A percentile compares a stretch with the other conserved stretches of the same genome.
These are phyloP conservation scores for Corymbia citriodora DNA, from an alignment of 441 rosid genomes.

Conservation along the genomic window DNA sequence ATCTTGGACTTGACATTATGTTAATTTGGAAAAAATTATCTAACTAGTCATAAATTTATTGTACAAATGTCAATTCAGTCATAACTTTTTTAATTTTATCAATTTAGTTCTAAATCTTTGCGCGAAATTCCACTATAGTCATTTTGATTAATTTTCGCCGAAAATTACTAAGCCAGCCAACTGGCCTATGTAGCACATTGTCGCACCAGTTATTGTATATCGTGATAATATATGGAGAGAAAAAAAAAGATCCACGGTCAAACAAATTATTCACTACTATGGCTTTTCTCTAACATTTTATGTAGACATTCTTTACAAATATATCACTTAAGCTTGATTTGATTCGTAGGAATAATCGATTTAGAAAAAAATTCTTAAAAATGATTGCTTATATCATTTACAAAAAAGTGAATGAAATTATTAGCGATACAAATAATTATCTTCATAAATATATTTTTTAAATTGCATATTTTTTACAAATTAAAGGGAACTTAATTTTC, in stretches of 20 bases:
- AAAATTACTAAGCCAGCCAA: not conserved
- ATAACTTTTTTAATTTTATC: fast-evolving
- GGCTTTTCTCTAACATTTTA: not conserved
- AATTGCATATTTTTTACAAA: not conserved
- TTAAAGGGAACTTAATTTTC: not conserved
- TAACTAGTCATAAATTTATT: not conserved
- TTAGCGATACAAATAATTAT: not conserved
- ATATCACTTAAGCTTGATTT: not conserved
- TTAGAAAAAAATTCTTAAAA: not conserved
- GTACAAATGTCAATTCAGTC: not conserved
- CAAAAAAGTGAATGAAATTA: not conserved
- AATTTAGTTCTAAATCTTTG: not conserved
- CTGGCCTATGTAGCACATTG: fast-evolving
- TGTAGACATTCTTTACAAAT: not conserved
- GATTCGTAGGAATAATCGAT: not conserved
- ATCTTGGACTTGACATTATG: not conserved
- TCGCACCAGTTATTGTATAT: not conserved
- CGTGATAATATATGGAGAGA: not conserved
- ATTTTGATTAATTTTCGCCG: fast-evolving
- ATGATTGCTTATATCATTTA: not conserved
- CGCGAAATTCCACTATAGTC: not conserved
- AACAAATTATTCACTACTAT: not conserved
- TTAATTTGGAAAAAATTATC: not conserved
- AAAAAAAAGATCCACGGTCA: not conserved
- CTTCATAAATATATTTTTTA: no score